phyloP scores from a whole-genome alignment of 257 asterid genomes.

The Penstemon davidsonii region DNA sequence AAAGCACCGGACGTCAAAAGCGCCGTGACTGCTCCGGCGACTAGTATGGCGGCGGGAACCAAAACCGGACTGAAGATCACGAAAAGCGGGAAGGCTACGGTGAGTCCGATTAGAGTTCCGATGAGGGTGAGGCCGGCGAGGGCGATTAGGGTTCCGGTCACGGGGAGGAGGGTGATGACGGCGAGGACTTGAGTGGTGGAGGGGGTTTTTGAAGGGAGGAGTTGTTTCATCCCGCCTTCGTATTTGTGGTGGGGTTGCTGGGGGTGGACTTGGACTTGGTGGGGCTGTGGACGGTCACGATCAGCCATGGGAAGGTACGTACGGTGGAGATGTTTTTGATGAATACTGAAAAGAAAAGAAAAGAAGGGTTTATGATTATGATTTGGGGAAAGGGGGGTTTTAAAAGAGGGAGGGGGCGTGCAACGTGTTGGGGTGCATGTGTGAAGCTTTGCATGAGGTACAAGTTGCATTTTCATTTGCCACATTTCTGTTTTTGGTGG shows the following conservation, averaged over 20 bases:
- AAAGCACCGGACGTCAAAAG: conserved; percentile 63
- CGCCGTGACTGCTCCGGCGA: conserved; percentile 49
- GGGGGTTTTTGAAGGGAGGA: conserved; percentile 43
- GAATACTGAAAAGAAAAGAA: not conserved
- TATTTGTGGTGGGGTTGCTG: conserved; percentile 26
- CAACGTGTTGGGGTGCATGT: conserved; percentile 54
- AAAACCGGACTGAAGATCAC: conserved; percentile 60
- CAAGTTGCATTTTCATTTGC: conserved; percentile 36
- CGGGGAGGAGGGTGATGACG: conserved; percentile 51
- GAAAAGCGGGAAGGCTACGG: conserved; percentile 53
- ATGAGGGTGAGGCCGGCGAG: conserved; percentile 49
- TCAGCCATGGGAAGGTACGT: conserved; percentile 29
- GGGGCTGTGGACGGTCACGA: conserved; percentile 41
- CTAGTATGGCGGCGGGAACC: conserved; percentile 45
- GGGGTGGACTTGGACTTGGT: conserved; percentile 45
- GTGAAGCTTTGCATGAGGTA: conserved; percentile 47
- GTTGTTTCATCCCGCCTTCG: conserved; percentile 30
- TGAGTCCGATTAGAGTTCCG: conserved; percentile 52
- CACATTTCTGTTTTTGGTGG: not conserved
- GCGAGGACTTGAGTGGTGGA: conserved; percentile 48
- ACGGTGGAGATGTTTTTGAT: not conserved
- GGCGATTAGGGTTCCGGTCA: conserved; percentile 50
- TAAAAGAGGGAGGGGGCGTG: conserved; percentile 31
- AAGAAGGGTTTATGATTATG: not conserved
- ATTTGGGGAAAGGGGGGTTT: not conserved